Percentiles rank a stretch among this genome's conserved stretches.
phyloP scores from a whole-genome alignment of 306 rosid species.

The Malus asiatica region DNA sequence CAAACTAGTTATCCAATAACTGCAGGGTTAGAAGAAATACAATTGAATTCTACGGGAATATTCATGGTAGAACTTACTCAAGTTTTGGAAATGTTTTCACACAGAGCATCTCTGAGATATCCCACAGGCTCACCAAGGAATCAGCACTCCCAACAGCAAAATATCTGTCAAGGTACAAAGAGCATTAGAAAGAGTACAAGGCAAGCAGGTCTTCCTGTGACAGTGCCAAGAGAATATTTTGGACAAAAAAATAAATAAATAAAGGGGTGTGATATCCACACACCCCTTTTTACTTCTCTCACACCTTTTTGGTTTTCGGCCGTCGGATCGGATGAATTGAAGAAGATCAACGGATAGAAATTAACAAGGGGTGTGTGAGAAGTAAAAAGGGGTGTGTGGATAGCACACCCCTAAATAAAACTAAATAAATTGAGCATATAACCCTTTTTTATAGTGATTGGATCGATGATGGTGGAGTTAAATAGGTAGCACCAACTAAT shows the following conservation, averaged over 20 bases:
- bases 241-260: background rate
- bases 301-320: too few relatives aligned
- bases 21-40: background rate
- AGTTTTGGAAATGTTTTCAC: conserved; percentile 86
- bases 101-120: conserved; percentile 92
- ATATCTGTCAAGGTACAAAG: conserved; percentile 38
- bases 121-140: conserved; percentile 95
- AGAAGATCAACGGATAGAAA: too few relatives aligned
- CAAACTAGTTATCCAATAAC: background rate
- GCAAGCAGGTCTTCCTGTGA: background rate
- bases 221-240: background rate
- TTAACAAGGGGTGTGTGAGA: too few relatives aligned
- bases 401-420: background rate
- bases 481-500: background rate
- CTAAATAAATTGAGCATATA: background rate
- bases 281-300: too few relatives aligned
- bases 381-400: too few relatives aligned
- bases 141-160: conserved; percentile 98
- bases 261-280: too few relatives aligned
- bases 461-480: background rate
- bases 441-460: background rate
- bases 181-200: background rate
- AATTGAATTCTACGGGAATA: background rate
- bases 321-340: too few relatives aligned
- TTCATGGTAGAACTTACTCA: conserved; percentile 48